phyloP scores from a whole-genome alignment of 2,329 filamentous ascomycete genomes.

The Dendrostoma leiphaemia region DNA sequence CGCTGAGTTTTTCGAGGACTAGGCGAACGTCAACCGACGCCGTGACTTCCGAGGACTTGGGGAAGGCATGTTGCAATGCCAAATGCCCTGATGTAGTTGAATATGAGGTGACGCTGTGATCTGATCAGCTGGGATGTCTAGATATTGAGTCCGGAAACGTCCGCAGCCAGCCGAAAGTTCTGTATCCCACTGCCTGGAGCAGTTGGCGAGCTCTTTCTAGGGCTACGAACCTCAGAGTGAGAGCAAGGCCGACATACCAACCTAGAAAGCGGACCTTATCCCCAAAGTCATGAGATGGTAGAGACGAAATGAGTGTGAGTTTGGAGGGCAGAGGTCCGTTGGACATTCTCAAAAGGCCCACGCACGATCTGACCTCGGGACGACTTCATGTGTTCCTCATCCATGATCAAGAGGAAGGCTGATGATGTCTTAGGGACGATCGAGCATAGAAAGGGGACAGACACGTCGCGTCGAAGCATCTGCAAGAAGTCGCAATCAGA shows the following conservation, averaged over 20 bases:
- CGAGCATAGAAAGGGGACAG: neutral
- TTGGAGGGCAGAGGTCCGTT: conserved; percentile 62
- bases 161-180: neutral
- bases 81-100: conserved; percentile 57
- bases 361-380: neutral
- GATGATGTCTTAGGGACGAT: neutral
- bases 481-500: no score
- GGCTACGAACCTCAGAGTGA: no score
- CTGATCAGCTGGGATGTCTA: conserved; percentile 22
- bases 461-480: no score
- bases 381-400: neutral
- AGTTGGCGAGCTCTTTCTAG: neutral
- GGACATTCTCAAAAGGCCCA: conserved; percentile 39
- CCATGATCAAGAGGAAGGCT: conserved; percentile 8
- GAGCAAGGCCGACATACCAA: conserved; percentile 61
- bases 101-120: conserved; percentile 49
- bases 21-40: conserved; percentile 70
- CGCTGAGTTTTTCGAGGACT: conserved; percentile 63
- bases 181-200: neutral
- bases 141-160: conserved; percentile 11
- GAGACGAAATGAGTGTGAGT: conserved; percentile 62
- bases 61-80: conserved; percentile 66
- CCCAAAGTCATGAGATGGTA: conserved; percentile 50
- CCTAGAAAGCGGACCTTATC: conserved; percentile 91
- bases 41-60: conserved; percentile 40